phyloP scores from a whole-genome alignment of 176 grass and related monocot species.

The Saccharum officinarum region DNA sequence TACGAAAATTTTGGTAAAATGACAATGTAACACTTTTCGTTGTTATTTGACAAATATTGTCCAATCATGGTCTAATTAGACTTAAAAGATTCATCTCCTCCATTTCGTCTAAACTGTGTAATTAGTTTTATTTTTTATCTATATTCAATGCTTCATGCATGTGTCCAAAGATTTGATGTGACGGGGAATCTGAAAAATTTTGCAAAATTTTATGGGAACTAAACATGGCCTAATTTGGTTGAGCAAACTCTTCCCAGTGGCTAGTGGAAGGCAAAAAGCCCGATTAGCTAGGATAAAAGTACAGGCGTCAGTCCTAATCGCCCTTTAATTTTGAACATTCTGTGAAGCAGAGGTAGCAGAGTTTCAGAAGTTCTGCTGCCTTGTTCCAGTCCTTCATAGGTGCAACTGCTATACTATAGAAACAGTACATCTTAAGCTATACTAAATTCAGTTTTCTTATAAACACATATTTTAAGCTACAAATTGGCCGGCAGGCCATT shows the following conservation, averaged over 20 bases:
- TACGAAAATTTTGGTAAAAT: too few relatives aligned
- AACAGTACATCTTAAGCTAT: slow-evolving; percentile 5
- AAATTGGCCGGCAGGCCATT: not conserved
- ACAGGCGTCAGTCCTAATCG: not conserved
- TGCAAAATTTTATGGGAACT: too few relatives aligned
- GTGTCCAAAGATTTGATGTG: too few relatives aligned
- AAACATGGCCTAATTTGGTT: too few relatives aligned
- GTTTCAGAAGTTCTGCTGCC: slow-evolving; percentile 37
- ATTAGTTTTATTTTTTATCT: too few relatives aligned
- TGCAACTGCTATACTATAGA: not conserved
- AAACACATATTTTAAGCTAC: slow-evolving; percentile 10
- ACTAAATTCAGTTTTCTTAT: not conserved
- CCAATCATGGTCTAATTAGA: too few relatives aligned
- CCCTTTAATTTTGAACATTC: slow-evolving; percentile 20
- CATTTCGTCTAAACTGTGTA: too few relatives aligned
- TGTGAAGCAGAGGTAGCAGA: slow-evolving; percentile 31
- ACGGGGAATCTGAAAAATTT: too few relatives aligned
- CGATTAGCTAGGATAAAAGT: slow-evolving; percentile 31
- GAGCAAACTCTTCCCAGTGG: slow-evolving; percentile 19
- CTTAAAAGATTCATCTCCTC: too few relatives aligned
- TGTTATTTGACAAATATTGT: too few relatives aligned
- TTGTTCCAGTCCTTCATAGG: slow-evolving; percentile 26
- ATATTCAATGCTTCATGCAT: too few relatives aligned
- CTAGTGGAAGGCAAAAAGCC: slow-evolving; percentile 45
- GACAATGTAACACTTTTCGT: too few relatives aligned